phyloP scores from a whole-genome alignment of 768 basidiomycete genomes.

The Psilocybe cyanescens region DNA sequence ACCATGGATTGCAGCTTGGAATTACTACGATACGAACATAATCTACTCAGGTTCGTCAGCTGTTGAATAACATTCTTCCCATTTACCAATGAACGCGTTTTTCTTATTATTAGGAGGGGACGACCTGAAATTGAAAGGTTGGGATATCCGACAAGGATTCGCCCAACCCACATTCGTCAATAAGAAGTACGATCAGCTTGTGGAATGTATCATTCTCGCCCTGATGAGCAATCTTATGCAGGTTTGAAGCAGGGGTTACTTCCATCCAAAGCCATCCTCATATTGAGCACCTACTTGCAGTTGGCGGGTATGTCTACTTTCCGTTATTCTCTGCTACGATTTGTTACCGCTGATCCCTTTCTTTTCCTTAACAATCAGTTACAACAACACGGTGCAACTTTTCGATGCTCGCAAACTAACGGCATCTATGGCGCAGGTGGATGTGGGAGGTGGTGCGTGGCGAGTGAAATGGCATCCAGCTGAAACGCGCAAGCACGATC shows the following conservation, averaged over 20 bases:
- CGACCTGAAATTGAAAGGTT: constrained; percentile 86
- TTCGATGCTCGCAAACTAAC: constrained; percentile 80
- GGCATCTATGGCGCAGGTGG: constrained; percentile 56
- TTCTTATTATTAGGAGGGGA: constrained; percentile 72
- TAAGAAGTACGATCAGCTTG: constrained; percentile 52
- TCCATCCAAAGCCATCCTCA: constrained; percentile 85
- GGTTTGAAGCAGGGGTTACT: constrained; percentile 93
- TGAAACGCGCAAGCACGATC: constrained; percentile 61
- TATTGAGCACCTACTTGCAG: constrained; percentile 80
- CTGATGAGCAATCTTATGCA: constrained; percentile 29
- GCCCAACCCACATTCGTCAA: constrained; percentile 68
- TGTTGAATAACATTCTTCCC: background rate
- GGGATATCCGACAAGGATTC: constrained; percentile 81
- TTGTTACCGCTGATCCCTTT: background rate
- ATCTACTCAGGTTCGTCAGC: constrained; percentile 75
- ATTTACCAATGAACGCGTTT: background rate
- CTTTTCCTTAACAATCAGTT: constrained; percentile 50
- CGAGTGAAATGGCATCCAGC: constrained; percentile 95
- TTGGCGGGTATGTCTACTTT: constrained; percentile 71
- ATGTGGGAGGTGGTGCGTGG: constrained; percentile 94
- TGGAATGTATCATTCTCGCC: background rate
- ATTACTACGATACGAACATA: constrained; percentile 80
- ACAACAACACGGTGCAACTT: constrained; percentile 78
- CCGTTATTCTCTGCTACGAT: background rate
- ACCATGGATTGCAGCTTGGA: constrained; percentile 93